Conservation (phyloP, 1,139 yeast genomes). For the Ogataea hybrid region DNA sequence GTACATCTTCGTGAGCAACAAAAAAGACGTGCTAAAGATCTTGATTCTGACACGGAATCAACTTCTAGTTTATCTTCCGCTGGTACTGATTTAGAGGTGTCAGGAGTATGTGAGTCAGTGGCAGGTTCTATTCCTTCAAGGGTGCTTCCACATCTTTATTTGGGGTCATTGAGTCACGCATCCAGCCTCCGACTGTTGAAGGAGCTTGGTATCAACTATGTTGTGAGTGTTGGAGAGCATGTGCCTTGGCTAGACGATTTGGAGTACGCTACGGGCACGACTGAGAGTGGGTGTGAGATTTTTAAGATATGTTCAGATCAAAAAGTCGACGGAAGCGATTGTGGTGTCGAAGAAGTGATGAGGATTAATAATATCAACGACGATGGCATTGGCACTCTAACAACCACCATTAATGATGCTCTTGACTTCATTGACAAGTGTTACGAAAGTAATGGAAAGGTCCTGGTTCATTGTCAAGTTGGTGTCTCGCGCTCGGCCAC, state of each 20-base stretch:
- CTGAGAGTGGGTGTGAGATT: constrained; percentile 30
- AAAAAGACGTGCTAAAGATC: background rate
- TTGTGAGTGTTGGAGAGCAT: constrained; percentile 85
- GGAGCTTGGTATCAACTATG: constrained; percentile 66
- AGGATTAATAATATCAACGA: constrained; percentile 44
- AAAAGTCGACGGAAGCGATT: constrained; percentile 29
- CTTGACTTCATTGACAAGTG: constrained; percentile 43
- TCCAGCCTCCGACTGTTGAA: constrained; percentile 61
- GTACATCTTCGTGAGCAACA: constrained; percentile 28
- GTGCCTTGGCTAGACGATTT: constrained; percentile 56
- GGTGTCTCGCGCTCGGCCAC: constrained; percentile 93
- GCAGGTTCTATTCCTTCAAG: constrained; percentile 68
- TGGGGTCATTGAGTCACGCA: constrained; percentile 87
- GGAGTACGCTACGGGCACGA: constrained; percentile 20
- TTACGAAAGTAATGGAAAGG: constrained; percentile 41
- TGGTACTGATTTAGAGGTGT: constrained; percentile 9
- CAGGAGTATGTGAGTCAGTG: constrained; percentile 27
- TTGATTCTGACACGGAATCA: constrained; percentile 2
- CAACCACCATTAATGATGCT: constrained; percentile 39
- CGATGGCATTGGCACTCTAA: constrained; percentile 49
- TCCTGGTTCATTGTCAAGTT: constrained; percentile 83
- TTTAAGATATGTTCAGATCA: constrained; percentile 26
- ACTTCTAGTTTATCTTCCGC: constrained; percentile 1
- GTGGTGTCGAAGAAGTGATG: constrained; percentile 40
- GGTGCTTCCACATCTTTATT: constrained; percentile 76